phyloP scores from a whole-genome alignment of 768 basidiomycete genomes.

The Collybia sp. region DNA sequence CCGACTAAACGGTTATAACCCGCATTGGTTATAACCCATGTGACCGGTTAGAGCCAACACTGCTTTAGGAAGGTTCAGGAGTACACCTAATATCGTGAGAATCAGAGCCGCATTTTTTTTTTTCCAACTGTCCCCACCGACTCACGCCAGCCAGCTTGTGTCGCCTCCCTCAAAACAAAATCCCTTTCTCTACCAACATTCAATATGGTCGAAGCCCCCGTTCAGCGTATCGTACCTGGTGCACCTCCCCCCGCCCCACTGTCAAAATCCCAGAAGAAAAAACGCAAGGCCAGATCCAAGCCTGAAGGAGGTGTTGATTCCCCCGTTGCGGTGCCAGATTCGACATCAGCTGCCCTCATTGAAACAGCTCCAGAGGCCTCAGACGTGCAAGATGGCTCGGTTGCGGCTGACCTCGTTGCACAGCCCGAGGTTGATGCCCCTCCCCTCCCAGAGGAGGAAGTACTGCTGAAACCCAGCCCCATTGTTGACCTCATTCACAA shows the following conservation, averaged over 20 bases:
- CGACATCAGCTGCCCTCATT: conserved; percentile 35
- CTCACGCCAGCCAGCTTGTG: conserved; percentile 3
- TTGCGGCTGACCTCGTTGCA: conserved; percentile 41
- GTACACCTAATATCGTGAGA: conserved; percentile 14
- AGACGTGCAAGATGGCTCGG: conserved; percentile 42
- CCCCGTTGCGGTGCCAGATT: conserved; percentile 40
- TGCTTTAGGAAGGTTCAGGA: not conserved
- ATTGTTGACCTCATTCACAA: conserved; percentile 78
- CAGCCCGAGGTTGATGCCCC: conserved; percentile 35
- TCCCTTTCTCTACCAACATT: conserved; percentile 3
- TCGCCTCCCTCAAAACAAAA: conserved; percentile 11
- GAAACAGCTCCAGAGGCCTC: conserved; percentile 46
- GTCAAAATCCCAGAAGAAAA: conserved; percentile 70
- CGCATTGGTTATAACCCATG: no score
- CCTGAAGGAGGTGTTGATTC: conserved; percentile 41
- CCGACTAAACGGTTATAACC: no score
- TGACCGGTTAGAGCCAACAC: no score
- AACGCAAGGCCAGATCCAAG: conserved; percentile 50
- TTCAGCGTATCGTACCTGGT: conserved; percentile 65
- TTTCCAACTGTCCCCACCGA: conserved; percentile 10
- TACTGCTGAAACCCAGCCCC: conserved; percentile 52
- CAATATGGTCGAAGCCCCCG: conserved; percentile 33
- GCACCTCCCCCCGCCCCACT: conserved; percentile 59
- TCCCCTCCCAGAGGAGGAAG: conserved; percentile 40
- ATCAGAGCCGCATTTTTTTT: conserved; percentile 13